Conservation (phyloP, 78 protist genomes). For the Mantamonas sphyraenae region DNA sequence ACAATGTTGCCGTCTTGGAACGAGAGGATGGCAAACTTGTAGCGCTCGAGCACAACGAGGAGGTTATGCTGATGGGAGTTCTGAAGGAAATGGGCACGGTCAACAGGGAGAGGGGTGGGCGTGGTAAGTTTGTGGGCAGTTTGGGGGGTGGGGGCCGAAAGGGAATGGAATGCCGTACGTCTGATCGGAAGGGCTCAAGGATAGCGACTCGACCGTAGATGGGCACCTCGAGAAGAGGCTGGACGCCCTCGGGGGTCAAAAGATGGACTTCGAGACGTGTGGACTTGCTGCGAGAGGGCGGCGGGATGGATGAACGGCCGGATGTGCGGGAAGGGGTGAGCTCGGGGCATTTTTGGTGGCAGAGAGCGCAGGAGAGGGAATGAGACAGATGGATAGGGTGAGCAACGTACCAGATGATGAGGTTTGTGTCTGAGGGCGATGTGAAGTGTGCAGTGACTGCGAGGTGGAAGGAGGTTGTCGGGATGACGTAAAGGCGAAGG, state of each 20-base stretch:
- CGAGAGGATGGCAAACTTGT: constrained; percentile 42
- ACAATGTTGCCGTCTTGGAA: constrained; percentile 46
- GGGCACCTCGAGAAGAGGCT: constrained; percentile 50
- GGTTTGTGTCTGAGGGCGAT: constrained; percentile 44
- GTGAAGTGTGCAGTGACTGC: constrained; percentile 54
- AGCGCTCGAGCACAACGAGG: constrained; percentile 54
- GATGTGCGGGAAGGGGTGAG: background rate
- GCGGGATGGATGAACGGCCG: background rate
- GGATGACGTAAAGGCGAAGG: too few relatives aligned
- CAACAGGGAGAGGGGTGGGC: background rate
- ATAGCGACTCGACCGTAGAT: constrained; percentile 58
- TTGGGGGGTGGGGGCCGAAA: too few relatives aligned
- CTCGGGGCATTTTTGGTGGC: background rate
- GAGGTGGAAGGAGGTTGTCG: too few relatives aligned
- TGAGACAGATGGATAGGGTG: background rate
- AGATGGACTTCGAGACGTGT: constrained; percentile 54
- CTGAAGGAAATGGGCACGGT: background rate
- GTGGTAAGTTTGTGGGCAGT: too few relatives aligned
- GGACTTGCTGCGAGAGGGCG: constrained; percentile 14
- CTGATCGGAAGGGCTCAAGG: constrained; percentile 27
- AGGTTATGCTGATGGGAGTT: constrained; percentile 43
- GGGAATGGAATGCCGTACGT: too few relatives aligned
- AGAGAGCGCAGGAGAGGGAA: background rate
- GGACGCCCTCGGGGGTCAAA: constrained; percentile 45
- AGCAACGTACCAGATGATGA: constrained; percentile 53